phyloP scores from a whole-genome alignment of 2,329 filamentous ascomycete species.

The Verticillium tricorpus region DNA sequence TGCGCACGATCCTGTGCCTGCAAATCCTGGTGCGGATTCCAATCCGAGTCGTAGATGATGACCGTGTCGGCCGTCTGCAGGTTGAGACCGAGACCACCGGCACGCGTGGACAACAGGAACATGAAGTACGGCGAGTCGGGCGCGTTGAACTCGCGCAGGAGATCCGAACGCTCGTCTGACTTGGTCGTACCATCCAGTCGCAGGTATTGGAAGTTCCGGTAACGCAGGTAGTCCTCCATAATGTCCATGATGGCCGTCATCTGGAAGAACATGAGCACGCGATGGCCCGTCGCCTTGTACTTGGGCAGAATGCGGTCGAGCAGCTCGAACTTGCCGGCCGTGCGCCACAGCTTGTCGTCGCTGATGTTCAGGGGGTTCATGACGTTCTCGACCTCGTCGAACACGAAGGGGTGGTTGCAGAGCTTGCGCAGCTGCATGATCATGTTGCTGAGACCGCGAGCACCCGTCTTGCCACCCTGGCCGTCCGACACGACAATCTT shows the following conservation, averaged over 20 bases:
- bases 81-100: conserved; percentile 95
- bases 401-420: conserved; percentile 98
- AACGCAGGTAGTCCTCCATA: conserved; percentile 95
- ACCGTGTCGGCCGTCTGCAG: conserved; percentile 97
- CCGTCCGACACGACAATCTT: conserved; percentile 91
- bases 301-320: conserved; percentile 90
- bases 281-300: conserved; percentile 85
- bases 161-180: conserved; percentile 90
- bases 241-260: conserved; percentile 99
- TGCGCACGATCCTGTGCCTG: conserved; percentile 99
- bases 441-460: conserved; percentile 97
- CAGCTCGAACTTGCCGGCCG: conserved; percentile 94
- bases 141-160: conserved; percentile 84
- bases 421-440: conserved; percentile 99
- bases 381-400: conserved; percentile 95
- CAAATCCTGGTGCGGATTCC: conserved; percentile 99
- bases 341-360: conserved; percentile 93
- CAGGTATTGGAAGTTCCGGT: conserved; percentile 78
- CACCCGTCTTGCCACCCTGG: conserved; percentile 89
- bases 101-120: conserved; percentile 96
- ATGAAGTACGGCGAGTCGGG: conserved; percentile 92
- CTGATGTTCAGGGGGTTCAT: conserved; percentile 88
- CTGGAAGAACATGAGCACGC: conserved; percentile 99
- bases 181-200: conserved; percentile 96
- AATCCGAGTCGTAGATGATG: conserved; percentile 99